Evolutionary conservation across 2,329 filamentous ascomycete species (phyloP).

Genomic region (Mollisia scopiformis): DNA sequence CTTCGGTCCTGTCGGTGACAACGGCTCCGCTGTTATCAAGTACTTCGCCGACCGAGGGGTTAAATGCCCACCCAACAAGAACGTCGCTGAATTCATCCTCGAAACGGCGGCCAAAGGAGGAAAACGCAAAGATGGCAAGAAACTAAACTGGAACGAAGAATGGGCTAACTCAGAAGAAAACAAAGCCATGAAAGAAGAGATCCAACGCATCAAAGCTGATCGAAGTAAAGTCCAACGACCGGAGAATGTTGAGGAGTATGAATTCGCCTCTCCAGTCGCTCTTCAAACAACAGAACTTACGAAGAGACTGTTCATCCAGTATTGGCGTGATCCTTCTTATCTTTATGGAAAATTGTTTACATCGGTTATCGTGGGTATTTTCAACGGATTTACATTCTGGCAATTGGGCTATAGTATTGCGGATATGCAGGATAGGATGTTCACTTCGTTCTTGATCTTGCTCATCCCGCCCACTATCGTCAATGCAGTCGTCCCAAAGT

Average conservation of each 20-base stretch:
- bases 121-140: conserved; percentile 54
- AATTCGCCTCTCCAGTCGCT: conserved; percentile 68
- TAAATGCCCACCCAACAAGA: conserved; percentile 67
- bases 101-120: conserved; percentile 64
- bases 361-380: conserved; percentile 71
- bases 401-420: conserved; percentile 65
- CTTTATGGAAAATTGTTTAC: conserved; percentile 78
- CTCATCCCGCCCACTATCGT: conserved; percentile 69
- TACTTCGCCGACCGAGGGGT: conserved; percentile 71
- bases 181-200: conserved; percentile 61
- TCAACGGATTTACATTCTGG: conserved; percentile 82
- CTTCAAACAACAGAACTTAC: conserved; percentile 69
- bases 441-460: conserved; percentile 68
- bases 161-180: conserved; percentile 70
- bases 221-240: conserved; percentile 41
- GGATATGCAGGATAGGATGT: conserved; percentile 79
- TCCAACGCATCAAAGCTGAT: conserved; percentile 48
- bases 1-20: conserved; percentile 72
- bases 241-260: conserved; percentile 44
- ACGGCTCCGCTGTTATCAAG: conserved; percentile 64
- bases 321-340: conserved; percentile 78
- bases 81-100: conserved; percentile 68
- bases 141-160: conserved; percentile 74
- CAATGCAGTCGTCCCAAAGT: conserved; percentile 77
- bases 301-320: conserved; percentile 70